A percentile compares a stretch with the other conserved stretches of the same genome.
Evolutionary conservation across 768 basidiomycete species (phyloP).

Genomic region (Amanita polypyramis): DNA sequence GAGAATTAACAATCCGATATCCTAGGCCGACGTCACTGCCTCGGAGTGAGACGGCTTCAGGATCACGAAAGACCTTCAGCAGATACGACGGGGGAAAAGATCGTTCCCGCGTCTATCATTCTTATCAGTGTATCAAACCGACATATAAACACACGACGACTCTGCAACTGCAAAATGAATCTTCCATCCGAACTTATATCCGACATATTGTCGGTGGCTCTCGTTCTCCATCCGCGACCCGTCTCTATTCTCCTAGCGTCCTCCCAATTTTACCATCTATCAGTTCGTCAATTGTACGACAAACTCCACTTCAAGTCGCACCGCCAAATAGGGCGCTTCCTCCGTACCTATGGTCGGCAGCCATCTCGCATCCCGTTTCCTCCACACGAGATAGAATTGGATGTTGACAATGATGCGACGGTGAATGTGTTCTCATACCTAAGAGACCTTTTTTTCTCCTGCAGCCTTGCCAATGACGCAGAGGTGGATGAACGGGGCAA

Average conservation of each 20-base stretch:
- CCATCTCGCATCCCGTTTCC: constrained; percentile 8
- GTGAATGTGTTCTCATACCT: constrained; percentile 13
- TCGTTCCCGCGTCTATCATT: too few relatives aligned
- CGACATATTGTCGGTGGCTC: constrained; percentile 11
- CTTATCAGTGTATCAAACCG: too few relatives aligned
- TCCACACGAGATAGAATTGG: constrained; percentile 13
- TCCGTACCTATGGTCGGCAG: constrained; percentile 8
- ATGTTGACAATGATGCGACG: constrained; percentile 10
- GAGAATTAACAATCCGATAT: too few relatives aligned
- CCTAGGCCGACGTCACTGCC: too few relatives aligned
- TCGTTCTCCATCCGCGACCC: constrained; percentile 3
- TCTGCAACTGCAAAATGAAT: neutral
- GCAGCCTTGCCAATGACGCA: constrained; percentile 6
- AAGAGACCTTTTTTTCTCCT: constrained; percentile 11
- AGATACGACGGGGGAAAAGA: too few relatives aligned
- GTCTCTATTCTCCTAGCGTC: constrained; percentile 11
- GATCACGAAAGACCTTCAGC: too few relatives aligned
- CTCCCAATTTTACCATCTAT: constrained; percentile 12
- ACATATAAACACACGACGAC: neutral
- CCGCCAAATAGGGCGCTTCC: constrained; percentile 13
- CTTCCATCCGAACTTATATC: constrained; percentile 13
- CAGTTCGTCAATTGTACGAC: constrained; percentile 12
- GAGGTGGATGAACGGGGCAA: constrained; percentile 15
- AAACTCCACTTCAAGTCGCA: constrained; percentile 14
- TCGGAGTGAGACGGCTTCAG: too few relatives aligned